phyloP scores from a whole-genome alignment of 345 rosid species.

The Litchi chinensis region DNA sequence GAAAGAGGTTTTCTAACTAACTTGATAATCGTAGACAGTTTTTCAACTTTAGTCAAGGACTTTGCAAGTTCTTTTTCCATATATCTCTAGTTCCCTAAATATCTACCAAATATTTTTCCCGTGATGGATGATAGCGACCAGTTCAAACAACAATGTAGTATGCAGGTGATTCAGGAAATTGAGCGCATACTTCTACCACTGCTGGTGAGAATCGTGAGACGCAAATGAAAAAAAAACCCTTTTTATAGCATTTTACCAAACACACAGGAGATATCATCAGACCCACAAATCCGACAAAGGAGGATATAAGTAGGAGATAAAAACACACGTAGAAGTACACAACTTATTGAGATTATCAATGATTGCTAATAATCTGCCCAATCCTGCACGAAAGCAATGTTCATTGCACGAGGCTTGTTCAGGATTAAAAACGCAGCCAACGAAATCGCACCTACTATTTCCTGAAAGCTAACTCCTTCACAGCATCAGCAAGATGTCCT shows the following conservation, averaged over 20 bases:
- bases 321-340: background rate
- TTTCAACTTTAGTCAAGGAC: too few relatives aligned
- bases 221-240: too few relatives aligned
- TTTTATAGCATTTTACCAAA: background rate
- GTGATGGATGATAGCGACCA: too few relatives aligned
- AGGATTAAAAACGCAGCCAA: background rate
- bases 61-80: too few relatives aligned
- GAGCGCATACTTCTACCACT: too few relatives aligned
- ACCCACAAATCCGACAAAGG: background rate
- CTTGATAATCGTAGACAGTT: too few relatives aligned
- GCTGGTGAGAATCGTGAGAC: too few relatives aligned
- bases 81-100: too few relatives aligned
- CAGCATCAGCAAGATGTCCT: constrained; percentile 44
- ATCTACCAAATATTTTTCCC: too few relatives aligned
- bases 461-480: constrained; percentile 48
- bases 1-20: too few relatives aligned
- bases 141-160: too few relatives aligned
- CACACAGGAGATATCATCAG: background rate
- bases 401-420: background rate
- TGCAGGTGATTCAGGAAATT: too few relatives aligned
- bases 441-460: constrained; percentile 25
- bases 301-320: background rate
- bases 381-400: background rate
- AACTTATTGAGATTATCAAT: background rate
- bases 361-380: background rate